Evolutionary conservation across 1,284 basidiomycete genomes (phyloP).

Genomic region (Cryptococcus maquisensis): DNA sequence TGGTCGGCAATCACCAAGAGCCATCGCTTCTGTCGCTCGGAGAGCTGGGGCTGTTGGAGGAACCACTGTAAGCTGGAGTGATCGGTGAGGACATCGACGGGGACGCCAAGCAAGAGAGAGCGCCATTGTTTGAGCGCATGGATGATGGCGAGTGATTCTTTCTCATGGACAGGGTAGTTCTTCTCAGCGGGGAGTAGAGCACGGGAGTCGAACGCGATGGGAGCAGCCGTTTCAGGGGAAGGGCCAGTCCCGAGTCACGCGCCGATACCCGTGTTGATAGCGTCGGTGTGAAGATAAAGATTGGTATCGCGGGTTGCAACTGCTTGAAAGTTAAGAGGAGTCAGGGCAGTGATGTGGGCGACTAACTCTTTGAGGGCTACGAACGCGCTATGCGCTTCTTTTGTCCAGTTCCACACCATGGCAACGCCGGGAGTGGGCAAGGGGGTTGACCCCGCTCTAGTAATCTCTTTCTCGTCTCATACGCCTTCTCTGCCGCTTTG

Average conservation of each 20-base stretch:
- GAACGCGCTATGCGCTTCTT: too few species aligned
- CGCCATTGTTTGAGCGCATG: background rate
- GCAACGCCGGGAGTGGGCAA: too few species aligned
- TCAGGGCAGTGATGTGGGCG: too few species aligned
- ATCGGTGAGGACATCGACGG: background rate
- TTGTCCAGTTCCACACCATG: too few species aligned
- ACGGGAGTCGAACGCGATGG: background rate
- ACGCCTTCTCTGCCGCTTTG: too few species aligned
- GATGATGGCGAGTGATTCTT: background rate
- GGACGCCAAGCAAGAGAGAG: background rate
- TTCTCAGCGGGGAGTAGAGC: background rate
- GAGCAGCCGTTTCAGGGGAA: background rate
- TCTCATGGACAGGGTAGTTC: constrained; percentile 1
- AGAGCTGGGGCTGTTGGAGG: background rate
- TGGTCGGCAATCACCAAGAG: background rate
- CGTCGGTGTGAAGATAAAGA: background rate
- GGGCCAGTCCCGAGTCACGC: background rate
- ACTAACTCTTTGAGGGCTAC: too few species aligned
- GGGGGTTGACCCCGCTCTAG: too few species aligned
- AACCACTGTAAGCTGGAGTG: background rate
- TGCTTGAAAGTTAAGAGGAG: too few species aligned
- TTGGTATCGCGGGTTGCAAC: too few species aligned
- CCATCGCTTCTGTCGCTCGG: background rate
- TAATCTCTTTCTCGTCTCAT: too few species aligned
- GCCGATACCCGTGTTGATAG: background rate